Conservation (phyloP, 1,139 yeast genomes). For the Kluyveromyces sp. region DNA sequence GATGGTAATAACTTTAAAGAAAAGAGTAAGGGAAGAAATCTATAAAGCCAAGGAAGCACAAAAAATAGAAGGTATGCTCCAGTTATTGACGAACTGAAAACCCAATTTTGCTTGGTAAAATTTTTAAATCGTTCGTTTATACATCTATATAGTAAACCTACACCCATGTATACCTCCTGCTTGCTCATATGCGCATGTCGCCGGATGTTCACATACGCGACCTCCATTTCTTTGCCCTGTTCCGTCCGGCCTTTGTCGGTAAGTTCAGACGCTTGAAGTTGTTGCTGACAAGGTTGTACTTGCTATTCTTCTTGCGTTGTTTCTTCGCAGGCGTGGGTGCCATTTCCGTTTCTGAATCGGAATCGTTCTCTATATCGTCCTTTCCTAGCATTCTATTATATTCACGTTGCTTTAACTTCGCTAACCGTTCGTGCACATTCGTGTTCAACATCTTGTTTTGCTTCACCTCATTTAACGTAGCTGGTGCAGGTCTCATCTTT, state of each 20-base stretch:
- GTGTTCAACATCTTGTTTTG: constrained; percentile 7
- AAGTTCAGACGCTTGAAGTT: constrained; percentile 29
- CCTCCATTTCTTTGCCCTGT: constrained; percentile 15
- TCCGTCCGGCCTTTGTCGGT: constrained; percentile 16
- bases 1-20: constrained; percentile 50
- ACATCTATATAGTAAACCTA: no score
- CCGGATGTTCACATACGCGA: no score
- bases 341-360: constrained; percentile 8
- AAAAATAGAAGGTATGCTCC: constrained; percentile 89
- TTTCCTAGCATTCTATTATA: constrained; percentile 18
- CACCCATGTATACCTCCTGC: no score
- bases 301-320: constrained; percentile 16
- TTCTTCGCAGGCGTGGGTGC: constrained; percentile 7
- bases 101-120: neutral
- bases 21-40: constrained; percentile 60
- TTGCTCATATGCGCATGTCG: no score
- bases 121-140: neutral
- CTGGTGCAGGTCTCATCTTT: constrained; percentile 9
- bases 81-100: constrained; percentile 46
- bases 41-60: constrained; percentile 80
- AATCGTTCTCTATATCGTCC: constrained; percentile 9
- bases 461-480: constrained; percentile 6
- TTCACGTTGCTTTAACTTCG: constrained; percentile 21
- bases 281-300: constrained; percentile 30
- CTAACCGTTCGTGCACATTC: constrained; percentile 23